phyloP scores from a whole-genome alignment of 805 yeast genomes.

The Maudiozyma pseudohumilis region DNA sequence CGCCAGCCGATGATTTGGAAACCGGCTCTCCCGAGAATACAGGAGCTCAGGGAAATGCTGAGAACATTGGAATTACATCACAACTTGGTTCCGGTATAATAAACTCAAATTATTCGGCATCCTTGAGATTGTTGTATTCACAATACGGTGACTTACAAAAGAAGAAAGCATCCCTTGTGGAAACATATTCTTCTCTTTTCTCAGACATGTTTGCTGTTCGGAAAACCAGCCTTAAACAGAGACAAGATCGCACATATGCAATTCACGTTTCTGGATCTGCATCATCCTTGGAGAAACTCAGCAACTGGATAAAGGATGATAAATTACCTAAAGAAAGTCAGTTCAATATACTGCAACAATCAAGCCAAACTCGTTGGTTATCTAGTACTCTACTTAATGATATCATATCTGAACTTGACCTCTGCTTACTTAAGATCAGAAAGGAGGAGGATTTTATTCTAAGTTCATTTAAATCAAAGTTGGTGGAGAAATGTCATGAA shows the following conservation, averaged over 20 bases:
- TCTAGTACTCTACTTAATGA: constrained; percentile 41
- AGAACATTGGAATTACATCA: too few relatives aligned
- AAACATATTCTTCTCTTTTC: constrained; percentile 26
- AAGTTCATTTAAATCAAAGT: constrained; percentile 36
- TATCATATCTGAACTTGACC: constrained; percentile 41
- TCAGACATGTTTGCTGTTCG: constrained; percentile 19
- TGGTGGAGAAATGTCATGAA: constrained; percentile 35
- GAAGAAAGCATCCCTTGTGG: constrained; percentile 20
- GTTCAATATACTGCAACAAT: constrained; percentile 30
- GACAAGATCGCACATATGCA: constrained; percentile 38
- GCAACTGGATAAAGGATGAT: constrained; percentile 11
- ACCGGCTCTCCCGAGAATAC: not conserved
- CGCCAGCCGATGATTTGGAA: not conserved
- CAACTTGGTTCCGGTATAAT: constrained; percentile 34
- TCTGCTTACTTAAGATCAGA: constrained; percentile 38
- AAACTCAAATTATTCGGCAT: constrained; percentile 26
- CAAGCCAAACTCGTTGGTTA: constrained; percentile 38
- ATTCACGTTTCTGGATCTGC: constrained; percentile 38
- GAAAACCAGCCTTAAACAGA: constrained; percentile 31
- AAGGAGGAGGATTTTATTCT: constrained; percentile 48
- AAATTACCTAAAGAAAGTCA: constrained; percentile 5
- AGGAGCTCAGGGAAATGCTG: not conserved
- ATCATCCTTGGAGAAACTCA: constrained; percentile 17
- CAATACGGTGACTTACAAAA: constrained; percentile 21
- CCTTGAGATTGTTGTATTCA: constrained; percentile 30